Evolutionary conservation across 1,284 basidiomycete species (phyloP).

Genomic region (Ustilago loliicola): DNA sequence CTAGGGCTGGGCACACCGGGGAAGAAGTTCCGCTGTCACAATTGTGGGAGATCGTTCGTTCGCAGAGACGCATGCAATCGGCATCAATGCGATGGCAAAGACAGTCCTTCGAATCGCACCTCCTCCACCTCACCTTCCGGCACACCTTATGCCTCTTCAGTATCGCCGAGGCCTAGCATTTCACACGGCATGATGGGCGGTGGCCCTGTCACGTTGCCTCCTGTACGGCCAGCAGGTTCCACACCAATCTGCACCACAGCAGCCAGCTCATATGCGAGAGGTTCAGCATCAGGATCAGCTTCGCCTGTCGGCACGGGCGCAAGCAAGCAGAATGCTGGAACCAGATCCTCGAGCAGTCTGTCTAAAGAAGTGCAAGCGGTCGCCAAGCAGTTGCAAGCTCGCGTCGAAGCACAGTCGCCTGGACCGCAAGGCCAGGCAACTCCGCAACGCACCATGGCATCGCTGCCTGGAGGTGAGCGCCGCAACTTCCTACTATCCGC

Average conservation of each 20-base stretch:
- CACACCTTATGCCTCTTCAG: slow-evolving; percentile 25
- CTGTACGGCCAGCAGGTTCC: slow-evolving; percentile 8
- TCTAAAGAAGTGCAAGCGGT: slow-evolving; percentile 51
- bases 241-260: background rate
- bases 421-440: slow-evolving; percentile 13
- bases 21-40: slow-evolving; percentile 66
- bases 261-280: slow-evolving; percentile 13
- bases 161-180: slow-evolving; percentile 25
- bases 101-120: slow-evolving; percentile 20
- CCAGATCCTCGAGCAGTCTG: slow-evolving; percentile 26
- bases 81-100: slow-evolving; percentile 57
- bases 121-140: slow-evolving; percentile 29
- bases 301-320: slow-evolving; percentile 1
- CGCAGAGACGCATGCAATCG: slow-evolving; percentile 64
- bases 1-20: slow-evolving; percentile 64
- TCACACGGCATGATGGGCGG: slow-evolving; percentile 13
- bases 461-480: slow-evolving; percentile 31
- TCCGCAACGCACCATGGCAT: slow-evolving; percentile 18
- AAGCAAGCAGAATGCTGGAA: slow-evolving; percentile 5
- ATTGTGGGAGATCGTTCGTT: slow-evolving; percentile 64
- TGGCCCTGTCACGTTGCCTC: slow-evolving; percentile 5
- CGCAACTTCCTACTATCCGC: slow-evolving; percentile 43
- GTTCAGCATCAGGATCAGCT: slow-evolving; percentile 9
- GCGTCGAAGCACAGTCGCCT: slow-evolving; percentile 46
- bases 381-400: slow-evolving; percentile 46